phyloP scores from a whole-genome alignment of 352 stramenopile genomes.

The Halophytophthora batemanensis region DNA sequence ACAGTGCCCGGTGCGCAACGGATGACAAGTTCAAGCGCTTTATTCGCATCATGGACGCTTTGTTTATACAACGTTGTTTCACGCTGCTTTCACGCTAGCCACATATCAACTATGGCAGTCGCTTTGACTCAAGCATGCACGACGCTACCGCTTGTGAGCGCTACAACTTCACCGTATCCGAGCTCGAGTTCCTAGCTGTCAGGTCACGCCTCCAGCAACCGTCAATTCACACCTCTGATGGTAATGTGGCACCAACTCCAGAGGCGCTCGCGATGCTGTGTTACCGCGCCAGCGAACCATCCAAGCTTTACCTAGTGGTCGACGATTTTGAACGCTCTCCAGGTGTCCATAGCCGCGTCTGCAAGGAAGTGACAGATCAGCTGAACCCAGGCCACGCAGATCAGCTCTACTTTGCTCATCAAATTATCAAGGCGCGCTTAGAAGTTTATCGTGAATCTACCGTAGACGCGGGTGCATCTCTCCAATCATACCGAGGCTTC shows the following conservation, averaged over 20 bases:
- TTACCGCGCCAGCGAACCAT: neutral
- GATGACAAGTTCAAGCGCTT: no score
- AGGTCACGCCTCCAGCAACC: neutral
- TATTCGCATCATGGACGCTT: no score
- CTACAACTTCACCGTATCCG: neutral
- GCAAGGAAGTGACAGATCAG: neutral
- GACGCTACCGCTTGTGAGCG: no score
- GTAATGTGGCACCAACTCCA: neutral
- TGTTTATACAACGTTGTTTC: no score
- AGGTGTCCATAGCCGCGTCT: neutral
- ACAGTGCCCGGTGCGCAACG: no score
- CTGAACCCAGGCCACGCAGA: neutral
- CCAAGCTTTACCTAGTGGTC: neutral
- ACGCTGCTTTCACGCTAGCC: no score
- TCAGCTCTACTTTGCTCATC: neutral
- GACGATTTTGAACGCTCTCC: conserved; percentile 1
- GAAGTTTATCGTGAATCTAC: neutral
- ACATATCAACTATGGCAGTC: neutral
- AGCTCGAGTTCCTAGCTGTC: neutral
- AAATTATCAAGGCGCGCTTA: neutral
- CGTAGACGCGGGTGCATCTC: neutral
- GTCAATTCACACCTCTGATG: neutral
- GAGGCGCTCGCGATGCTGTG: conserved; percentile 1
- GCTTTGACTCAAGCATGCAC: neutral
- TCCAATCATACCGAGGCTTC: neutral